Evolutionary conservation across 768 basidiomycete genomes (phyloP).

Genomic region (Panus rudis): DNA sequence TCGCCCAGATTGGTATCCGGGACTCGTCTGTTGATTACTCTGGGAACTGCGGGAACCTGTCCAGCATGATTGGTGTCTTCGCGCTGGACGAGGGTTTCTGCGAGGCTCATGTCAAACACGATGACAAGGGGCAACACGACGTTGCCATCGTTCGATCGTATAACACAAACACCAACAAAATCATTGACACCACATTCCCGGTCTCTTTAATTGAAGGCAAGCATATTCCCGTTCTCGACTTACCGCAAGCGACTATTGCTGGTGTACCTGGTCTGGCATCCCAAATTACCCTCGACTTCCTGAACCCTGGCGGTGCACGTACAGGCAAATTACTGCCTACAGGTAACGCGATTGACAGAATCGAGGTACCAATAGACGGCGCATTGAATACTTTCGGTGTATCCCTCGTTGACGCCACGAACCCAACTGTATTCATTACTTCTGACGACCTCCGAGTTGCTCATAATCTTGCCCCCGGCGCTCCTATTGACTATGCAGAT

Average conservation of each 20-base stretch:
- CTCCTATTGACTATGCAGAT: slow-evolving; percentile 15
- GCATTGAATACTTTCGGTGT: background rate
- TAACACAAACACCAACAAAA: slow-evolving; percentile 69
- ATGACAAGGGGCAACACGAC: slow-evolving; percentile 3
- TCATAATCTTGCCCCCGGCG: slow-evolving; percentile 25
- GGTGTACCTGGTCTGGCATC: slow-evolving; percentile 65
- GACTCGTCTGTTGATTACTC: slow-evolving; percentile 57
- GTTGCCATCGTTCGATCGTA: slow-evolving; percentile 47
- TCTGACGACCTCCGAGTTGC: slow-evolving; percentile 34
- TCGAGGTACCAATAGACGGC: slow-evolving; percentile 27
- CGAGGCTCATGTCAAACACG: slow-evolving; percentile 14
- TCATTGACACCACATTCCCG: slow-evolving; percentile 68
- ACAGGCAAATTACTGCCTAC: slow-evolving; percentile 69
- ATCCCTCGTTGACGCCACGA: slow-evolving; percentile 67
- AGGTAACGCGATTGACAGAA: slow-evolving; percentile 37
- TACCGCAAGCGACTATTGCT: slow-evolving; percentile 49
- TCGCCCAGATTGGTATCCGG: slow-evolving; percentile 48
- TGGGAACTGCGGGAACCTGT: slow-evolving; percentile 73
- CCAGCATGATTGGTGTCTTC: slow-evolving; percentile 66
- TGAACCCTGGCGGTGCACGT: slow-evolving; percentile 58
- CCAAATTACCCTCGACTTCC: slow-evolving; percentile 57
- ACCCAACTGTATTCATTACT: slow-evolving; percentile 62
- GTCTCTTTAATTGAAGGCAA: slow-evolving; percentile 20
- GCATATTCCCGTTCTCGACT: slow-evolving; percentile 32
- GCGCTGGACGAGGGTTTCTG: slow-evolving; percentile 62